phyloP scores from a whole-genome alignment of 257 asterid species.

The Scutellaria galericulata region DNA sequence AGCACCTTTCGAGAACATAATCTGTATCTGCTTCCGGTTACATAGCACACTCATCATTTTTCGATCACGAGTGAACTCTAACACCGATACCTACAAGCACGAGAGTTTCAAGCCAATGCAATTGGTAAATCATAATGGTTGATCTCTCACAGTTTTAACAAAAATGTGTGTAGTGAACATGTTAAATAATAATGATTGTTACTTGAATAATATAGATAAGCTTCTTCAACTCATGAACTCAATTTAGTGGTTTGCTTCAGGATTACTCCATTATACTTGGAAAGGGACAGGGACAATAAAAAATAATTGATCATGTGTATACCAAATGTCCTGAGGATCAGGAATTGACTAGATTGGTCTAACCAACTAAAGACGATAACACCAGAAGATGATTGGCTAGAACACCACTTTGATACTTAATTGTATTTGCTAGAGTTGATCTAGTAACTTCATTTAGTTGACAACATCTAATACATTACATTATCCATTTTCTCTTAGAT shows the following conservation, averaged over 20 bases:
- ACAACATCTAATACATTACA: neutral
- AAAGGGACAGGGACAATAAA: neutral
- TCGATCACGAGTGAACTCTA: slow-evolving; percentile 99
- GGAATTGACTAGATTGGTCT: neutral
- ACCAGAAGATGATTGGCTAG: slow-evolving; percentile 17
- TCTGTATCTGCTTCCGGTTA: slow-evolving; percentile 88
- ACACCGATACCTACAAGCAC: slow-evolving; percentile 70
- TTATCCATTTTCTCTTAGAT: neutral
- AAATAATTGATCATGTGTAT: neutral
- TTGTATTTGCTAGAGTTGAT: slow-evolving; percentile 10
- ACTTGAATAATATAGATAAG: slow-evolving; percentile 19
- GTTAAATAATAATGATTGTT: neutral
- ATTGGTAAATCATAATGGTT: slow-evolving; percentile 11
- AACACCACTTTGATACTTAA: neutral
- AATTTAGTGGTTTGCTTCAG: slow-evolving; percentile 17
- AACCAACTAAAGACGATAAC: slow-evolving; percentile 13
- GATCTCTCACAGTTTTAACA: slow-evolving; percentile 13
- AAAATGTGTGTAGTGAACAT: neutral
- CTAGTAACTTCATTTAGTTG: slow-evolving; percentile 5
- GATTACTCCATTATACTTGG: slow-evolving; percentile 13
- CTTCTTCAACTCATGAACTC: slow-evolving; percentile 19
- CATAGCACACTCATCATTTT: slow-evolving; percentile 99
- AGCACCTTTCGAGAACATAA: slow-evolving; percentile 98
- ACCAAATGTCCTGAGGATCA: slow-evolving; percentile 27
- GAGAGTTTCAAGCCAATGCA: slow-evolving; percentile 28